These are phyloP conservation scores for Vigna radiata DNA, from an alignment of 306 rosid genomes.

Conservation along the genomic window DNA sequence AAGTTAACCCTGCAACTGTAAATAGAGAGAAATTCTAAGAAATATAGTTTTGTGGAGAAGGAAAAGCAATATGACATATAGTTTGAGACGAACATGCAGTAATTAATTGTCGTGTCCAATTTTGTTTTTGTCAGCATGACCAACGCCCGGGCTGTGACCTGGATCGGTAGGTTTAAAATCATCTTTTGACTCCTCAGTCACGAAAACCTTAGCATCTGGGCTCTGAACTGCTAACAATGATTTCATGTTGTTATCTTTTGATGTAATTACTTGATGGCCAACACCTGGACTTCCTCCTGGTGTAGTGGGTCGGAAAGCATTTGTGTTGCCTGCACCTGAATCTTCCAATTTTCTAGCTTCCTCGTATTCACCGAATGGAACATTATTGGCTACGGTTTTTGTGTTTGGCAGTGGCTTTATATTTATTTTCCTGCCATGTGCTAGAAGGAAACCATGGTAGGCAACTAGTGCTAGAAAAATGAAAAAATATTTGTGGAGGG, in stretches of 20 bases:
- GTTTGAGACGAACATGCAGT: neutral
- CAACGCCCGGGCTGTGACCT: conserved; percentile 62
- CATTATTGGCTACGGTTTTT: neutral
- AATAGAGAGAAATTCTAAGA: neutral
- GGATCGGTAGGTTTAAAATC: conserved; percentile 51
- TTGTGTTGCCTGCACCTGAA: conserved; percentile 12
- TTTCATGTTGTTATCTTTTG: neutral
- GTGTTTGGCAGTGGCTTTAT: conserved; percentile 31
- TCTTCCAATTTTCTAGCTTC: neutral
- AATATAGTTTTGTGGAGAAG: neutral
- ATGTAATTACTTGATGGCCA: conserved; percentile 34
- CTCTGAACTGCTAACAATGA: conserved; percentile 33
- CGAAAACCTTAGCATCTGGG: conserved; percentile 4
- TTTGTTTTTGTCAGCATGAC: conserved; percentile 42
- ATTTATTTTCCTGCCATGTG: conserved; percentile 37
- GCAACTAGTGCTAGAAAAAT: conserved; percentile 38
- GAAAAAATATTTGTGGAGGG: neutral
- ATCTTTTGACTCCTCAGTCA: conserved; percentile 19
- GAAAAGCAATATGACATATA: neutral
- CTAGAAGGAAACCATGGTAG: conserved; percentile 28
- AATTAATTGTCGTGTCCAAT: conserved; percentile 31
- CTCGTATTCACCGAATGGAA: neutral
- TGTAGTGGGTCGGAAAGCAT: conserved; percentile 56
- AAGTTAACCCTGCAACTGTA: neutral
- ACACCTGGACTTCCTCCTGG: conserved; percentile 76